A percentile compares a stretch with the other conserved stretches of the same genome.
phyloP scores from a whole-genome alignment of 2,329 filamentous ascomycete genomes.

The Acrodontium crateriforme region DNA sequence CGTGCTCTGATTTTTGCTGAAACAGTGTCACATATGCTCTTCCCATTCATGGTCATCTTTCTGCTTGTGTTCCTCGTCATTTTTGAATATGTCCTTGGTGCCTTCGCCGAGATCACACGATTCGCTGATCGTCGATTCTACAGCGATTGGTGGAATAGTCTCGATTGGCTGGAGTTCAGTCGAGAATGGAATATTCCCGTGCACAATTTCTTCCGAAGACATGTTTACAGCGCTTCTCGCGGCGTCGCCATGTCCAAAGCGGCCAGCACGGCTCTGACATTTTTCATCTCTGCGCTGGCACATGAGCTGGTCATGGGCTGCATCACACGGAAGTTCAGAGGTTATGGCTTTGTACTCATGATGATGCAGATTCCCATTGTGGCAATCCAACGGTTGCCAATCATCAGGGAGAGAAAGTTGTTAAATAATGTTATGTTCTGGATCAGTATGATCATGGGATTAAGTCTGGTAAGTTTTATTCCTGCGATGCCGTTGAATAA shows the following conservation, averaged over 20 bases:
- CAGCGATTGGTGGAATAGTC: constrained; percentile 57
- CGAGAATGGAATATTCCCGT: constrained; percentile 97
- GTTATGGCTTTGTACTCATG: constrained; percentile 87
- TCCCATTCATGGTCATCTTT: constrained; percentile 95
- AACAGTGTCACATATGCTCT: constrained; percentile 79
- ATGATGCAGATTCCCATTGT: constrained; percentile 96
- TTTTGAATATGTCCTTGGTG: constrained; percentile 91
- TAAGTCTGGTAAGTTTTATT: constrained; percentile 19
- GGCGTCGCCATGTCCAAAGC: constrained; percentile 56
- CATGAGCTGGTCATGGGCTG: constrained; percentile 97
- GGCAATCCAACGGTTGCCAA: constrained; percentile 70
- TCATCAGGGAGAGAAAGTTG: constrained; percentile 59
- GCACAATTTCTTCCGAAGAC: constrained; percentile 84
- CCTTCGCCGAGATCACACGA: constrained; percentile 71
- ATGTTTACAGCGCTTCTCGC: constrained; percentile 78
- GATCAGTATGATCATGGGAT: constrained; percentile 23
- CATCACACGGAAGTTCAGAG: constrained; percentile 90
- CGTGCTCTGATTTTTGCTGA: constrained; percentile 70
- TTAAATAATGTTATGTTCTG: constrained; percentile 44
- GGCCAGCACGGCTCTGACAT: constrained; percentile 76
- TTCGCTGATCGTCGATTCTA: constrained; percentile 96
- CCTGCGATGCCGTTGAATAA: not conserved
- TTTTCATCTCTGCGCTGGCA: constrained; percentile 74
- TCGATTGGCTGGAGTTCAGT: constrained; percentile 90
- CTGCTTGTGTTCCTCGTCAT: constrained; percentile 94